Evolutionary conservation across 2,329 filamentous ascomycete genomes (phyloP).

Genomic region (Pseudodiploospora longispora): DNA sequence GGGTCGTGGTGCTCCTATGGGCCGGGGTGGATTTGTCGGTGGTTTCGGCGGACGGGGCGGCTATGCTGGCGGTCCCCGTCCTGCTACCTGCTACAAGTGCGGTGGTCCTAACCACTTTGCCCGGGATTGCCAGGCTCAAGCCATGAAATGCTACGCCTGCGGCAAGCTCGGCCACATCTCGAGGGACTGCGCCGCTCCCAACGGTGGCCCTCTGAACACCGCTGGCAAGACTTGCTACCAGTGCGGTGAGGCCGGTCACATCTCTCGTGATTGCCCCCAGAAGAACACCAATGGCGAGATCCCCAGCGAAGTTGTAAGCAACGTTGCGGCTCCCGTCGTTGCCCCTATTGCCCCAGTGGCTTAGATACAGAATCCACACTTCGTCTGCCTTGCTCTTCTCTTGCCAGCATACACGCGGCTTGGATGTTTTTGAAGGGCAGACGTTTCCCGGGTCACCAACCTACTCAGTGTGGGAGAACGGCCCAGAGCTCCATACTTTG

Average conservation of each 20-base stretch:
- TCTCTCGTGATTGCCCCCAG: slow-evolving; percentile 88
- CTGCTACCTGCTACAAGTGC: slow-evolving; percentile 67
- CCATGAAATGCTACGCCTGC: slow-evolving; percentile 97
- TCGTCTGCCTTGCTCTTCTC: slow-evolving; percentile 8
- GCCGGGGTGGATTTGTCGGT: slow-evolving; percentile 60
- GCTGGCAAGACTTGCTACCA: slow-evolving; percentile 98
- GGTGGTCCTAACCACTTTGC: slow-evolving; percentile 95
- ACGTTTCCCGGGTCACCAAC: slow-evolving; percentile 3
- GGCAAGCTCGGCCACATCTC: slow-evolving; percentile 94
- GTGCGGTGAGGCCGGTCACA: slow-evolving; percentile 91
- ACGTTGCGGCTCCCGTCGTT: slow-evolving; percentile 35
- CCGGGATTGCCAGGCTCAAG: slow-evolving; percentile 94
- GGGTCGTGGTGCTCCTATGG: slow-evolving; percentile 58
- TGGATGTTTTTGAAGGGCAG: slow-evolving; percentile 3
- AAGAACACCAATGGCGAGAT: slow-evolving; percentile 50
- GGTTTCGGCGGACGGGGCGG: slow-evolving; percentile 64
- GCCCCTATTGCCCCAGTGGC: slow-evolving; percentile 36
- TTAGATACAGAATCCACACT: slow-evolving; percentile 14
- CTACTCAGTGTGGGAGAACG: not conserved
- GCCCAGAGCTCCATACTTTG: not conserved
- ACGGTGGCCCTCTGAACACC: slow-evolving; percentile 90
- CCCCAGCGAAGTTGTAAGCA: slow-evolving; percentile 33
- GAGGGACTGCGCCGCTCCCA: slow-evolving; percentile 88
- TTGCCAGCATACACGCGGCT: not conserved
- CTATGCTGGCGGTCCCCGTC: slow-evolving; percentile 61